Conservation (phyloP, 148 eudicot species). For the Diospyros kaki region DNA sequence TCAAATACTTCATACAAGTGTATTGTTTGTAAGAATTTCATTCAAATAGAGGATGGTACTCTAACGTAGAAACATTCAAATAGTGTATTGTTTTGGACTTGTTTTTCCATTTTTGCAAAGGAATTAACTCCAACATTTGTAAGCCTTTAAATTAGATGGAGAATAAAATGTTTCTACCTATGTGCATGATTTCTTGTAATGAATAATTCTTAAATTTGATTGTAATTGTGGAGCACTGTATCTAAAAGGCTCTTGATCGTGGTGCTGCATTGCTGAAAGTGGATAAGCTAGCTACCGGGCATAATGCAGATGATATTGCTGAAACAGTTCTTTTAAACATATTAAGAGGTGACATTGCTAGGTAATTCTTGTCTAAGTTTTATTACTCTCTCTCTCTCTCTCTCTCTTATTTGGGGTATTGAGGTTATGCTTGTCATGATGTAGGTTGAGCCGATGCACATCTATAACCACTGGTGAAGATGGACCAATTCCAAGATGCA, state of each 20-base stretch:
- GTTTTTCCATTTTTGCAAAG: too few species aligned
- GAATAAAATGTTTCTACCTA: too few species aligned
- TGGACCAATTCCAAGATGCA: slow-evolving; percentile 99
- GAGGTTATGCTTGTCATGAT: slow-evolving; percentile 15
- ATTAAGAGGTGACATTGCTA: slow-evolving; percentile 96
- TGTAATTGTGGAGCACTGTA: slow-evolving; percentile 1
- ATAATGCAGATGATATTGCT: slow-evolving; percentile 97
- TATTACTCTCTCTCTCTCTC: background rate
- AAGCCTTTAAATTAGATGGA: too few species aligned
- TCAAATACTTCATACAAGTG: too few species aligned
- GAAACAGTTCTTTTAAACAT: slow-evolving; percentile 94
- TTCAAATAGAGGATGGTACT: too few species aligned
- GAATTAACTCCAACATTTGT: too few species aligned
- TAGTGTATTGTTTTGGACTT: too few species aligned
- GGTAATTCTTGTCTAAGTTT: slow-evolving; percentile 36
- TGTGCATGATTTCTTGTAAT: background rate
- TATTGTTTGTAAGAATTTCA: too few species aligned
- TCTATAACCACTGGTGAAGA: slow-evolving; percentile 98
- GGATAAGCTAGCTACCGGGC: slow-evolving; percentile 95
- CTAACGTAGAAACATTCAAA: too few species aligned
- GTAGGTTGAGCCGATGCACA: slow-evolving; percentile 93
- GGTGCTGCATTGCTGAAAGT: slow-evolving; percentile 96
- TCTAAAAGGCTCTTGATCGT: slow-evolving; percentile 88
- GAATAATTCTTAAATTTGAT: background rate
- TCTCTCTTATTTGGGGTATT: slow-evolving; percentile 10